phyloP scores from a whole-genome alignment of 768 basidiomycete species.

The Phylloporus sp. region DNA sequence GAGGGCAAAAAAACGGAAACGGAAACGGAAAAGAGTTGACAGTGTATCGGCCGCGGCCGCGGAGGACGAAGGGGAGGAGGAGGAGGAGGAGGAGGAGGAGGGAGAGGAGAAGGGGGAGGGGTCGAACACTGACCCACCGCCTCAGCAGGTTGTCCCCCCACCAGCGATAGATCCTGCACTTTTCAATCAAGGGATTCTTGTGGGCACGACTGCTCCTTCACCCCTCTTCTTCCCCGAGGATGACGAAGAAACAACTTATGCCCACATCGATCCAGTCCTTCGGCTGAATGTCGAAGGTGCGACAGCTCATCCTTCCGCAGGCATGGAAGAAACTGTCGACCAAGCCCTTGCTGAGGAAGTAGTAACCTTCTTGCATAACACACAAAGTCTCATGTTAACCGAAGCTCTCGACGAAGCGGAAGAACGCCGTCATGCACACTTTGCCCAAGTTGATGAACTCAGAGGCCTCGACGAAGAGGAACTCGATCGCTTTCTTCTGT shows the following conservation, averaged over 20 bases:
- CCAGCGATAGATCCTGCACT: conserved; percentile 51
- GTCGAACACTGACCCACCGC: conserved; percentile 7
- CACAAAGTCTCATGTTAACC: conserved; percentile 53
- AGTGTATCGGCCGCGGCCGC: too few relatives aligned
- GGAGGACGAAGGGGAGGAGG: conserved; percentile 26
- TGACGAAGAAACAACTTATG: conserved; percentile 34
- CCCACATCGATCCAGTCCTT: conserved; percentile 56
- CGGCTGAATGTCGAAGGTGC: conserved; percentile 25
- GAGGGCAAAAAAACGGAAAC: conserved; percentile 27
- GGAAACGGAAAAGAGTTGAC: conserved; percentile 39
- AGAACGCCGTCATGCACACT: conserved; percentile 50
- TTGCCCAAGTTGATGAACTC: conserved; percentile 52
- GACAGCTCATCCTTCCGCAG: conserved; percentile 24
- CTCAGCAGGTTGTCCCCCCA: conserved; percentile 16
- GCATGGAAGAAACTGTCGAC: conserved; percentile 58
- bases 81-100: too few relatives aligned
- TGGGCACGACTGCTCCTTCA: conserved; percentile 39
- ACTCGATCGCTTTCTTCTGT: conserved; percentile 72
- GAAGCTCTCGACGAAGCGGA: conserved; percentile 67
- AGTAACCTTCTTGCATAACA: conserved; percentile 54
- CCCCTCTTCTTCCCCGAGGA: conserved; percentile 45
- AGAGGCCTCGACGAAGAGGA: conserved; percentile 87
- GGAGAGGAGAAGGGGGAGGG: conserved; percentile 26
- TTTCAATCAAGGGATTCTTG: conserved; percentile 63
- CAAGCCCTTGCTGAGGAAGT: conserved; percentile 67